Evolutionary conservation across 1,284 basidiomycete genomes (phyloP).

Genomic region (Erythrobasidium hasegawianum): DNA sequence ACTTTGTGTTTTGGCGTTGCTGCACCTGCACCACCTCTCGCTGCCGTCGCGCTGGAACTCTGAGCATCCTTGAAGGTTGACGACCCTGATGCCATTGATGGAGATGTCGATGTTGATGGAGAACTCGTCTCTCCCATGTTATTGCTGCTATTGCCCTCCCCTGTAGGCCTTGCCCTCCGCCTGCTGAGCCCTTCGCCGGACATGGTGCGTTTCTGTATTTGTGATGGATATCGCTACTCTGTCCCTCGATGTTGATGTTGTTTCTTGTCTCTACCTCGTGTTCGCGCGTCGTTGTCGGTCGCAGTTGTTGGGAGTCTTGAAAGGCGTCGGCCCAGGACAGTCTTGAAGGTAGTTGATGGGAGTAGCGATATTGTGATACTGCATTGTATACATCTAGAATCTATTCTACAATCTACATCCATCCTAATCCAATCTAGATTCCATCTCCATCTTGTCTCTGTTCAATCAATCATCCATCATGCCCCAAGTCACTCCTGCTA

Average conservation of each 20-base stretch:
- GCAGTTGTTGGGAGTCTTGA: too few relatives aligned
- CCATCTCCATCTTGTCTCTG: background rate
- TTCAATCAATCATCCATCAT: slow-evolving; percentile 8
- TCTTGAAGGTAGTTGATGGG: too few relatives aligned
- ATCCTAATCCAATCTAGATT: background rate
- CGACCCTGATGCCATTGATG: slow-evolving; percentile 4
- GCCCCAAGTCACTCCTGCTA: slow-evolving; percentile 19
- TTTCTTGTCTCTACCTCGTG: background rate
- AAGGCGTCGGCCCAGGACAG: too few relatives aligned
- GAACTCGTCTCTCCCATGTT: background rate
- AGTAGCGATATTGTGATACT: too few relatives aligned
- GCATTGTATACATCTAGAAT: too few relatives aligned
- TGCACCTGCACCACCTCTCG: background rate
- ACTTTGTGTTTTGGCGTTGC: slow-evolving; percentile 57
- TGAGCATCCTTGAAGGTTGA: background rate
- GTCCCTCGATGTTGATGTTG: background rate
- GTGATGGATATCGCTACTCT: background rate
- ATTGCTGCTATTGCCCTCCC: background rate
- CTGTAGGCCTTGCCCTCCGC: slow-evolving; percentile 15
- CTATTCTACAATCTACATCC: background rate
- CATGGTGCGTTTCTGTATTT: slow-evolving; percentile 4
- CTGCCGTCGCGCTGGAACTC: background rate
- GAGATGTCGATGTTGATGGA: background rate
- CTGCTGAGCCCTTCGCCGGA: slow-evolving; percentile 23
- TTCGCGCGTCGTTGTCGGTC: too few relatives aligned